phyloP scores from a whole-genome alignment of 2,329 filamentous ascomycete species.

The Tolypocladium cylindrosporum region DNA sequence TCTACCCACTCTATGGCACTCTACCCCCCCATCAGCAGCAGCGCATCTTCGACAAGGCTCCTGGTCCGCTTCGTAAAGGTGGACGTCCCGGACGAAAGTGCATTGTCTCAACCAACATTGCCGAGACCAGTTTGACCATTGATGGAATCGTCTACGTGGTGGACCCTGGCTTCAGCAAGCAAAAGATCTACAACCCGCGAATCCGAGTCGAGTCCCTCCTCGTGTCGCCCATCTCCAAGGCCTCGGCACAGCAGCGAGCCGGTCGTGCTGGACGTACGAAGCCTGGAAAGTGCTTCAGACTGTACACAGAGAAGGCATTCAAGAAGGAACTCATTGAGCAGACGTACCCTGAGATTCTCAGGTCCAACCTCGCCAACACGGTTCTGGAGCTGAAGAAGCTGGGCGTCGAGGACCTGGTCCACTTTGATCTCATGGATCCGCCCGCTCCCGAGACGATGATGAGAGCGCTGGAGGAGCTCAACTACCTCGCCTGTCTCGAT shows the following conservation, averaged over 20 bases:
- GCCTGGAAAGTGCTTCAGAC: conserved; percentile 93
- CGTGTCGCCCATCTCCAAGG: conserved; percentile 97
- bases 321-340: conserved; percentile 97
- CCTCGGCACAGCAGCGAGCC: conserved; percentile 90
- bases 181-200: conserved; percentile 97
- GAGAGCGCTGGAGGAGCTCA: conserved; percentile 93
- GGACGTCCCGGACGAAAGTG: conserved; percentile 86
- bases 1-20: conserved; percentile 91
- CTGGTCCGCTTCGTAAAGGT: conserved; percentile 58
- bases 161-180: conserved; percentile 98
- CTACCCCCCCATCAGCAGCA: conserved; percentile 90
- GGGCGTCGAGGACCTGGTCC: conserved; percentile 87
- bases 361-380: conserved; percentile 89
- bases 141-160: conserved; percentile 99
- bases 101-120: conserved; percentile 95
- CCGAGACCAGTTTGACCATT: conserved; percentile 93
- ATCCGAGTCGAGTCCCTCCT: conserved; percentile 93
- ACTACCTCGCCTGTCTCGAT: conserved; percentile 92
- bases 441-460: conserved; percentile 97
- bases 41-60: conserved; percentile 86
- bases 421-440: conserved; percentile 98
- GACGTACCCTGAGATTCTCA: conserved; percentile 90
- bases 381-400: conserved; percentile 97
- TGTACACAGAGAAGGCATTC: conserved; percentile 93
- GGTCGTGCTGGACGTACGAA: conserved; percentile 98